A percentile compares a stretch with the other conserved stretches of the same genome.
phyloP scores from a whole-genome alignment of 371 early-diverging fungal species.

The Phascolomyces articulosus region DNA sequence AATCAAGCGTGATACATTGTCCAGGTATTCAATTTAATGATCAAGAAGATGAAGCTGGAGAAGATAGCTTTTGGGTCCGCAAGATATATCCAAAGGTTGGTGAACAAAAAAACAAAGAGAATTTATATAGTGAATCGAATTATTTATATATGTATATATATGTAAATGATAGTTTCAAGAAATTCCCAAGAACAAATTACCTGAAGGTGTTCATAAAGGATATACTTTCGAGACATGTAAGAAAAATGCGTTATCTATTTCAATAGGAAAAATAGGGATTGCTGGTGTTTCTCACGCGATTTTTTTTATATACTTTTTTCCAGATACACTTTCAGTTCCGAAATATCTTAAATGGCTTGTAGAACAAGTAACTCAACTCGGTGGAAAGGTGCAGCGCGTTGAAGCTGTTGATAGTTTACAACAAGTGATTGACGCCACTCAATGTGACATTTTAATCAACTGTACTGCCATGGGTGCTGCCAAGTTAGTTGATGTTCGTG shows the following conservation, averaged over 20 bases:
- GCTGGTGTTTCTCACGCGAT: slow-evolving; percentile 8
- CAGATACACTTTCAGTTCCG: slow-evolving; percentile 41
- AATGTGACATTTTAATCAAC: slow-evolving; percentile 67
- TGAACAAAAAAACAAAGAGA: not conserved
- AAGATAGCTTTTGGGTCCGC: slow-evolving; percentile 37
- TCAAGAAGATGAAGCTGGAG: slow-evolving; percentile 18
- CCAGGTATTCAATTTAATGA: slow-evolving; percentile 28
- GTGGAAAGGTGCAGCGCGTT: slow-evolving; percentile 56
- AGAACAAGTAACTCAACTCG: slow-evolving; percentile 48
- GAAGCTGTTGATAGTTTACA: slow-evolving; percentile 51
- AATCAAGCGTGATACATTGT: slow-evolving; percentile 35
- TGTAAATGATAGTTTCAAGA: slow-evolving; percentile 29
- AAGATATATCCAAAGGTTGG: slow-evolving; percentile 33
- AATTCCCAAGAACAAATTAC: slow-evolving; percentile 26
- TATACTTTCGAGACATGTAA: slow-evolving; percentile 40
- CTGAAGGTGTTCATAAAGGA: slow-evolving; percentile 23
- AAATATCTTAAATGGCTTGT: slow-evolving; percentile 71
- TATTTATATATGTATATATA: too few relatives aligned
- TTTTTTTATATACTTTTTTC: not conserved
- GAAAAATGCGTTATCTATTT: not conserved
- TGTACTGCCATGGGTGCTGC: slow-evolving; percentile 73
- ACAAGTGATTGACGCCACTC: slow-evolving; percentile 44
- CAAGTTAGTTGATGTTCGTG: slow-evolving; percentile 70
- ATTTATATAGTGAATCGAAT: too few relatives aligned
- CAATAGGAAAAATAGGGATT: too few relatives aligned